Evolutionary conservation across 805 yeast species (phyloP), one percentile per base, ranked within the genome.

Genomic region (Starmera caribaea): DNA sequence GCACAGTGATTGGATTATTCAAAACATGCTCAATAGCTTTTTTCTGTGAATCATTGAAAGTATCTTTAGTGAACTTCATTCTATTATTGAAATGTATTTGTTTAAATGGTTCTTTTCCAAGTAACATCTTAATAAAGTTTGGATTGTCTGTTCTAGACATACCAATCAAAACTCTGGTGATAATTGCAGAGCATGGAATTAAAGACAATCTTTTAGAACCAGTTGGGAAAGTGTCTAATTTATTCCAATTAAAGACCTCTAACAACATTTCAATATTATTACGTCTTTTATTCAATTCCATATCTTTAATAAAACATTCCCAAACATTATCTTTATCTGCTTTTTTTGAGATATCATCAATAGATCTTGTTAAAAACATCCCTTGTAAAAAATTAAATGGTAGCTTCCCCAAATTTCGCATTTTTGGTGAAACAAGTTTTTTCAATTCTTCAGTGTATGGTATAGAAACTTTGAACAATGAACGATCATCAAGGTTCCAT

Each of bases 311-410:
- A 48, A 61, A 68, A 24, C 81, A 75, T 46, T 72, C 77, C 86
- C 87, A 80, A 27, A 76, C 64, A 26, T 68, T 68, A 10, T 68
- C 66, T 42, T 70, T 69, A 46, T 74, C 74, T 33, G 63, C 61
- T 3, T 63, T 59, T 38, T 57, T 55, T n/a, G 67, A 49, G 30
- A 81, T 60, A 5, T 21, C 26, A 9, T 21, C 26, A 21, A 21
- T 9, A 21, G 26, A 21, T 21, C 26, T 21, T 21, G 26, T 21
- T 21, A 21, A 21, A 46, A 78, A 71, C 34, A 81, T 61, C 1
- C 81, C 67, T 50, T 79, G 86, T 36, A 73, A 73, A 34, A 68
- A 66, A 16, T 69, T 58, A 45, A 81, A 81, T 4, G 87, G 86
- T 7, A 71, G 57, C 45, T 73, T 77, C 35, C 76, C 75, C 32